These are phyloP conservation scores for Hirschfeldia incana DNA, from an alignment of 345 rosid genomes.

Conservation along the genomic window DNA sequence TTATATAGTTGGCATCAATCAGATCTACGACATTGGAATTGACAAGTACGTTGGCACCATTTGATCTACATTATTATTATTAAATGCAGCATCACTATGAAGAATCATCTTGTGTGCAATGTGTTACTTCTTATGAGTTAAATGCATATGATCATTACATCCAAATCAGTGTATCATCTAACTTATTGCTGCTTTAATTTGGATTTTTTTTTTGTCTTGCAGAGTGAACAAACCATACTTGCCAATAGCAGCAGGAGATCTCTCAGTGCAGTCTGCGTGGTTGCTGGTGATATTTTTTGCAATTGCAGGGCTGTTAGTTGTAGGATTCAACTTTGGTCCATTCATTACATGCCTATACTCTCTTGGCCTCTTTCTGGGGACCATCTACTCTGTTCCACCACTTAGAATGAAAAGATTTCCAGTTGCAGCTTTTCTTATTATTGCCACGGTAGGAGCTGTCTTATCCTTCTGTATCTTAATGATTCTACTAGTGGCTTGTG, in stretches of 20 bases:
- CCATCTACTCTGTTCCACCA: conserved; percentile 97
- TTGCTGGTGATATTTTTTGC: conserved; percentile 77
- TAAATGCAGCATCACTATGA: neutral
- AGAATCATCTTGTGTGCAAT: neutral
- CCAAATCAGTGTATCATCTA: neutral
- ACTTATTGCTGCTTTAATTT: neutral
- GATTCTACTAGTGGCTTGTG: neutral
- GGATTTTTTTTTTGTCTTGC: conserved; percentile 34
- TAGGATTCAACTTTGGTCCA: conserved; percentile 77
- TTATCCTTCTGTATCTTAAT: neutral
- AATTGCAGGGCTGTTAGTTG: conserved; percentile 66
- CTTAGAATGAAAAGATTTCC: conserved; percentile 91
- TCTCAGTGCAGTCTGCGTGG: conserved; percentile 91
- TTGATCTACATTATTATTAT: neutral
- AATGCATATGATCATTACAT: conserved; percentile 4
- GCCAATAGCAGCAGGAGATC: conserved; percentile 98
- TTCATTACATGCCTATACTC: conserved; percentile 80
- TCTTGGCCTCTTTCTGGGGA: conserved; percentile 87
- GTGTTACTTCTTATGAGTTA: neutral
- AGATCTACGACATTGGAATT: conserved; percentile 90
- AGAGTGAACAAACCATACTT: conserved; percentile 98
- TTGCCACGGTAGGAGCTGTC: neutral
- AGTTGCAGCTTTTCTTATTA: conserved; percentile 83
- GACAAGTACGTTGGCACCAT: conserved; percentile 67
- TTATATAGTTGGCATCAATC: conserved; percentile 97